phyloP scores from a whole-genome alignment of 257 asterid species.

The Plantago major region DNA sequence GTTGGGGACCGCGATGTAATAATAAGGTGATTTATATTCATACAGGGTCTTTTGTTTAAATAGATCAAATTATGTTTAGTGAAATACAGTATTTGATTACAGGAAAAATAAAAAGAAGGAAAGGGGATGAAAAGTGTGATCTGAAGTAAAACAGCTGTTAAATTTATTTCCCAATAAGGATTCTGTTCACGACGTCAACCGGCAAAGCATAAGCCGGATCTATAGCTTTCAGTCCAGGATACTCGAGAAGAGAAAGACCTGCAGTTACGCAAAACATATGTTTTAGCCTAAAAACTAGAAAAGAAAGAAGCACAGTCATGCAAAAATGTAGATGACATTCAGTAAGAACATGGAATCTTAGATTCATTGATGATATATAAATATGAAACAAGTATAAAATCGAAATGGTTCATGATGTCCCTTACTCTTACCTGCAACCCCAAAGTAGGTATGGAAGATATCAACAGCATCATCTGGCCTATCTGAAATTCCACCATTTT shows the following conservation, averaged over 20 bases:
- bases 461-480: conserved; percentile 95
- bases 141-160: too few relatives aligned
- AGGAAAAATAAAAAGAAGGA: background rate
- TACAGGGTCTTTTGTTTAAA: too few relatives aligned
- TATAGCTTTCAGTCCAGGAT: conserved; percentile 63
- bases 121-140: background rate
- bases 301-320: too few relatives aligned
- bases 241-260: conserved; percentile 84
- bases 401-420: too few relatives aligned
- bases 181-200: conserved; percentile 54
- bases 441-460: conserved; percentile 83
- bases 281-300: too few relatives aligned
- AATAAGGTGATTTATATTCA: too few relatives aligned
- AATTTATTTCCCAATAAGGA: conserved; percentile 33
- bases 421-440: too few relatives aligned
- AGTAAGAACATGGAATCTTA: background rate
- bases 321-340: background rate
- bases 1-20: too few relatives aligned
- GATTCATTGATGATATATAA: too few relatives aligned
- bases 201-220: conserved; percentile 89
- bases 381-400: too few relatives aligned
- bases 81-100: background rate
- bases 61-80: too few relatives aligned
- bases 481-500: conserved; percentile 94
- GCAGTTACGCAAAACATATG: conserved; percentile 14